Evolutionary conservation across 2,329 filamentous ascomycete genomes (phyloP), one percentile per base, ranked within the genome.

Genomic region (Tympanopsis confertula): DNA sequence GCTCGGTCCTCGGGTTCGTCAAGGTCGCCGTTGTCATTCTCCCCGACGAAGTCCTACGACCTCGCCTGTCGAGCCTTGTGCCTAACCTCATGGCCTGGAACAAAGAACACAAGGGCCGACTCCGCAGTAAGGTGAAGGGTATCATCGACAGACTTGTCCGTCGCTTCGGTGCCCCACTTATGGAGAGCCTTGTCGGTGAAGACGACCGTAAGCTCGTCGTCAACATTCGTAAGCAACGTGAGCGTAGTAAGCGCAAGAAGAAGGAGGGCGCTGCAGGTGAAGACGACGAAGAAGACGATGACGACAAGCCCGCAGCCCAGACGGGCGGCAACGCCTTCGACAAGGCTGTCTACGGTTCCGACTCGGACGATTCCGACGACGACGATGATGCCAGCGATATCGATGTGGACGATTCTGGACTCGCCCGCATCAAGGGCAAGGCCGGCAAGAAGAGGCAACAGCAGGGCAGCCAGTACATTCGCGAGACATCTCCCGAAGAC

Each of bases 91-190:
- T 96, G 69, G 78, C 88, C 30, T 98, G 91, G 89, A 88, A 84
- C 54, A 86, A 95, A 58, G 91, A 98, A 61, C 93, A 98, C 68
- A 96, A 96, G 65, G 87, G 87, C 12, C 87, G 94, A 55, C 91
- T 98, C 65, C 86, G 89, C 52, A 81, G 85, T 36, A 98, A 96
- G 67, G 88, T 98, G 48, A 96, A 95, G 75, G 88, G 95, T 54
- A 96, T 98, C 45, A 66, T 98, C 13, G 91, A 98, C 63, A 78
- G 91, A 38, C 86, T 95, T 72, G 82, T 96, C 17, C 78, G 89
- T 35, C 78, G 89, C 40, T 96, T 95, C 53, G 88, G 91, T 35
- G 82, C 83, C 35, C 82, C 89, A 2, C 61, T 76, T 20, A 74
- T 98, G 12, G 85, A 91, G 59, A 74, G 75, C 45, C 69, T 84